These are phyloP conservation scores for Capniomyces stellatus DNA, from an alignment of 371 early-diverging fungal species.

Conservation along the genomic window DNA sequence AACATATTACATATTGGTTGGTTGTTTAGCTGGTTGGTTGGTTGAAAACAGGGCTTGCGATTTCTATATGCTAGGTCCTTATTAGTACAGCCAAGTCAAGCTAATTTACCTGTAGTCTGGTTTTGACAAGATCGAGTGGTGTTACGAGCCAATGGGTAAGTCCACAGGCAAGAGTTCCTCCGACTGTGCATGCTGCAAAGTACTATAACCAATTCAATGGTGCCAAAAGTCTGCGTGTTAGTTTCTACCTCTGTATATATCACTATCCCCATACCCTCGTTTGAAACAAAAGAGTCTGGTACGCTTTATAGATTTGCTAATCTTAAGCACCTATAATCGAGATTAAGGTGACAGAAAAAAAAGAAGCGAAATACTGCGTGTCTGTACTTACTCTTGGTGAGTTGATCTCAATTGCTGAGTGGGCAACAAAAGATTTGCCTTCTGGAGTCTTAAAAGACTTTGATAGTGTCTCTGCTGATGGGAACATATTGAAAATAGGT, in stretches of 20 bases:
- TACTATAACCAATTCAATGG: constrained; percentile 15
- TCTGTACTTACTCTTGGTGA: constrained; percentile 19
- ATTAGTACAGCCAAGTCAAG: background rate
- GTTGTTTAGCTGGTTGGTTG: no score
- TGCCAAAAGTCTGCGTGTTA: background rate
- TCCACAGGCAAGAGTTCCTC: constrained; percentile 49
- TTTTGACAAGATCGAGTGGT: constrained; percentile 55
- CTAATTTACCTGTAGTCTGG: constrained; percentile 36
- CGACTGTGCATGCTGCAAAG: constrained; percentile 33
- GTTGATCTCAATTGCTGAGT: constrained; percentile 31
- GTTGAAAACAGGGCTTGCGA: background rate
- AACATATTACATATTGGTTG: background rate
- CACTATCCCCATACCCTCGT: no score
- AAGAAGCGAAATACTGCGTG: no score
- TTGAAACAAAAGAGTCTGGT: no score
- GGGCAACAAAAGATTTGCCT: constrained; percentile 25
- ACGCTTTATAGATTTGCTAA: no score
- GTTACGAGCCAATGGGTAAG: constrained; percentile 47
- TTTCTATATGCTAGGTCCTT: background rate
- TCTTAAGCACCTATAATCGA: no score
- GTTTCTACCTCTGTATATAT: background rate
- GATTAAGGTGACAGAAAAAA: no score
- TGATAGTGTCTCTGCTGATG: constrained; percentile 19
- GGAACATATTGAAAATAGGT: constrained; percentile 18
- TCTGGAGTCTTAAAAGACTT: constrained; percentile 18